Percentiles rank a stretch among this genome's conserved stretches.
phyloP scores from a whole-genome alignment of 352 stramenopile species.

The Peronospora belbahrii region DNA sequence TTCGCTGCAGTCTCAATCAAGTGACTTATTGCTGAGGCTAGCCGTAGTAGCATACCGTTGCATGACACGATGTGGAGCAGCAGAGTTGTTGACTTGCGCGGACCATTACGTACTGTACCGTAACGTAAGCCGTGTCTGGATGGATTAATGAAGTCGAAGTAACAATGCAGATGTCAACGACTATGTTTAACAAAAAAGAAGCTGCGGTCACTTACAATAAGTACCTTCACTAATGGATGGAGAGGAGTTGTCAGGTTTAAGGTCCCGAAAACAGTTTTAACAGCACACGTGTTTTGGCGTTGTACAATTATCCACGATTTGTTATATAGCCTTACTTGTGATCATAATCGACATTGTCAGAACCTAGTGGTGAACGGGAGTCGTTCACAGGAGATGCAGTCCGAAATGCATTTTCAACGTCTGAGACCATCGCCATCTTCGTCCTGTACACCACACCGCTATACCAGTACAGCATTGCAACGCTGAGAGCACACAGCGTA shows the following conservation, averaged over 20 bases:
- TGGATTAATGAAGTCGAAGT: too few species aligned
- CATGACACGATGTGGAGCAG: slow-evolving; percentile 3
- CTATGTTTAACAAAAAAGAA: slow-evolving; percentile 2
- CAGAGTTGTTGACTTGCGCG: slow-evolving; percentile 1
- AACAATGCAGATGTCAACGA: neutral
- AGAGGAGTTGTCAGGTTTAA: neutral
- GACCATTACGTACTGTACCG: slow-evolving; percentile 17
- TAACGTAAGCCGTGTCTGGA: neutral
- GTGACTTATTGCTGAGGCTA: slow-evolving; percentile 73
- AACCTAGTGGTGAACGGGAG: slow-evolving; percentile 38
- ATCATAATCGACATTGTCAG: slow-evolving; percentile 30
- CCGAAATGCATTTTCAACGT: slow-evolving; percentile 32
- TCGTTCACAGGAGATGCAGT: slow-evolving; percentile 28
- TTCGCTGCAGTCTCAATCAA: slow-evolving; percentile 70
- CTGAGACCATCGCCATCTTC: slow-evolving; percentile 37
- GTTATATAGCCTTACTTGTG: slow-evolving; percentile 16
- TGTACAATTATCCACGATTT: neutral
- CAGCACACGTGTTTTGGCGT: neutral
- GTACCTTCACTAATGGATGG: neutral
- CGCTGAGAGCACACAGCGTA: slow-evolving; percentile 43
- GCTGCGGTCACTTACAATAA: neutral
- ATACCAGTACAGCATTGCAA: slow-evolving; percentile 61
- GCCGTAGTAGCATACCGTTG: slow-evolving; percentile 63
- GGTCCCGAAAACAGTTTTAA: neutral
- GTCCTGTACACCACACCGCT: slow-evolving; percentile 44